These are phyloP conservation scores for Pogostemon cablin DNA, from an alignment of 257 asterid species.

Conservation along the genomic window DNA sequence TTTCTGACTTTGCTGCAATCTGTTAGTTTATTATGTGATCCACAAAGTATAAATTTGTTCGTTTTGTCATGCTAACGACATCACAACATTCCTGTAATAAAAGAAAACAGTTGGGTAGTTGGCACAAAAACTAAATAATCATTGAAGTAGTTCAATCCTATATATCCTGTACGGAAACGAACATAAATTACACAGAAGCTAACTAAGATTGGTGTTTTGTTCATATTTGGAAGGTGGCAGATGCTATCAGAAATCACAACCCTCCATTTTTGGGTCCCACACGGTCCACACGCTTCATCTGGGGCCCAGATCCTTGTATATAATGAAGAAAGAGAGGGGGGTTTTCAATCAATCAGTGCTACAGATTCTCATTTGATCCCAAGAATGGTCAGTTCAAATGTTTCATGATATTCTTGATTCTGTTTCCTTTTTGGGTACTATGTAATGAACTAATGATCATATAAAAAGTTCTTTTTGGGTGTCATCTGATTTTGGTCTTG, in stretches of 20 bases:
- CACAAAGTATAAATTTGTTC: not conserved
- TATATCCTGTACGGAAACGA: not conserved
- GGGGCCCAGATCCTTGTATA: constrained; percentile 2
- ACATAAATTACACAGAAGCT: not conserved
- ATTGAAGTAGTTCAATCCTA: not conserved
- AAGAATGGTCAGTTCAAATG: not conserved
- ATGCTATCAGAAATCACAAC: not conserved
- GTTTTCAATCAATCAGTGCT: not conserved
- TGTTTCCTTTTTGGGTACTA: not conserved
- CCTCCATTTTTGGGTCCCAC: not conserved
- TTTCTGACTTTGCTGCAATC: not conserved
- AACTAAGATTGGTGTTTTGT: not conserved
- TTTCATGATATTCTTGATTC: not conserved
- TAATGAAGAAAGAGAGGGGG: not conserved
- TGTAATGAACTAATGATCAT: constrained; percentile 5
- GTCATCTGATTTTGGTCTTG: not conserved
- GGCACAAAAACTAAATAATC: too few relatives aligned
- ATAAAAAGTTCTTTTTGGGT: too few relatives aligned
- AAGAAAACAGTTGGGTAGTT: too few relatives aligned
- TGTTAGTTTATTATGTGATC: not conserved
- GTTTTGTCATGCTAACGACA: not conserved
- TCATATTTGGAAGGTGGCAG: not conserved
- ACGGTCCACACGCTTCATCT: constrained; percentile 17
- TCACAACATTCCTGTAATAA: too few relatives aligned
- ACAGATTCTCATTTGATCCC: not conserved